Base-by-base conservation (phyloP, 2,329 filamentous ascomycete genomes). In the Pochonia chlamydosporia region DNA sequence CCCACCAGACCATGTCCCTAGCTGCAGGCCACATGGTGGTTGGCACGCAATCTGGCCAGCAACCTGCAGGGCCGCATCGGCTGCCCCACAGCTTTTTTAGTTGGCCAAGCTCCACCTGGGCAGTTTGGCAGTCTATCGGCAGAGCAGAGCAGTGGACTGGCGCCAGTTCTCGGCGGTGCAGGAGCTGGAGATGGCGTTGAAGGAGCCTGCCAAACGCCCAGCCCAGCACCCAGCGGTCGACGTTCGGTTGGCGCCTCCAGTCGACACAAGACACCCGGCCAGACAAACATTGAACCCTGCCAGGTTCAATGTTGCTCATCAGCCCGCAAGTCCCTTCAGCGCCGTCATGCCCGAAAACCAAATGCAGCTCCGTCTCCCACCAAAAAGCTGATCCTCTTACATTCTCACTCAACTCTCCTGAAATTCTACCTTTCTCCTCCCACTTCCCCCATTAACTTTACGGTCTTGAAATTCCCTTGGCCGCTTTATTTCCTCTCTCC, bases 301-400 rank as follows among this genome's bases (percentile, higher is more conserved):
- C n/a, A n/a, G n/a, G n/a, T n/a, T n/a, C n/a, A n/a, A n/a, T n/a
- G n/a, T n/a, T n/a, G n/a, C n/a, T n/a, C n/a, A n/a, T n/a, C n/a
- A n/a, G n/a, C n/a, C n/a, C n/a, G n/a, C n/a, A n/a, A n/a, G n/a
- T n/a, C n/a, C n/a, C n/a, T n/a, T n/a, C n/a, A n/a, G n/a, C n/a
- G n/a, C n/a, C n/a, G n/a, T n/a, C n/a, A n/a, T n/a, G n/a, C n/a
- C n/a, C n/a, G n/a, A n/a, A n/a, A n/a, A n/a, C 26, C 26, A 7
- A 7, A 7, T 40, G n/a, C 37, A 40, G 37, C 37, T 40, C 37
- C 37, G 37, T 40, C 37, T 40, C 25, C 33, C 41, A 40, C 39
- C 40, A 40, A 49, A 47, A 49, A 49, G 31, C 43, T 25, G 10
- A 9, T 31, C 33, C 3, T 23, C 43, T 39, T 39, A 23, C 25